Conservation (phyloP, 2,329 filamentous ascomycete genomes). For the Botryotinia narcissicola region DNA sequence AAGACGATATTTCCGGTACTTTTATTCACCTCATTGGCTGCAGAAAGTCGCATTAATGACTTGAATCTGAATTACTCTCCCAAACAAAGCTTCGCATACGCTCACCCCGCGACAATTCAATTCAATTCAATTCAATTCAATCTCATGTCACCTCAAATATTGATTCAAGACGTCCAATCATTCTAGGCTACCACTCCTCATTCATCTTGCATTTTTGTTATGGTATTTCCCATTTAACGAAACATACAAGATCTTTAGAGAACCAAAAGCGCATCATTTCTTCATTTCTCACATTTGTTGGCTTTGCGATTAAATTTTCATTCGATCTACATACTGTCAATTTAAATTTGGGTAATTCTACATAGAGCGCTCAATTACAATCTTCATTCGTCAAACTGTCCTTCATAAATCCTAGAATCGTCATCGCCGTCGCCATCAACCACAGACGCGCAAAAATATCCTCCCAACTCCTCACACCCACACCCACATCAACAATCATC, state of each 20-base stretch:
- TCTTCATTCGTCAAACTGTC: rapidly evolving
- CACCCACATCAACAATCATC: neutral
- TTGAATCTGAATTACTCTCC: neutral
- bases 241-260: neutral
- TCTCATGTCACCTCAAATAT: neutral
- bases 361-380: neutral
- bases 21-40: neutral
- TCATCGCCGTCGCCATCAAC: neutral
- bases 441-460: rapidly evolving
- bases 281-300: neutral
- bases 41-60: neutral
- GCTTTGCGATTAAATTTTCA: too few relatives aligned
- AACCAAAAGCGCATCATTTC: neutral
- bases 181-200: neutral
- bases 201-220: neutral
- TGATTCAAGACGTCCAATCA: neutral
- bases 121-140: neutral
- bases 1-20: neutral
- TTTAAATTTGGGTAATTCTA: rapidly evolving
- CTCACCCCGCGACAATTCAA: neutral
- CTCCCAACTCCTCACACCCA: neutral
- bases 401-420: neutral
- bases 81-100: neutral
- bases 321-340: too few relatives aligned
- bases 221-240: neutral